Base-by-base conservation (phyloP, 1,284 basidiomycete species). In the Cryptococcus sp. region DNA sequence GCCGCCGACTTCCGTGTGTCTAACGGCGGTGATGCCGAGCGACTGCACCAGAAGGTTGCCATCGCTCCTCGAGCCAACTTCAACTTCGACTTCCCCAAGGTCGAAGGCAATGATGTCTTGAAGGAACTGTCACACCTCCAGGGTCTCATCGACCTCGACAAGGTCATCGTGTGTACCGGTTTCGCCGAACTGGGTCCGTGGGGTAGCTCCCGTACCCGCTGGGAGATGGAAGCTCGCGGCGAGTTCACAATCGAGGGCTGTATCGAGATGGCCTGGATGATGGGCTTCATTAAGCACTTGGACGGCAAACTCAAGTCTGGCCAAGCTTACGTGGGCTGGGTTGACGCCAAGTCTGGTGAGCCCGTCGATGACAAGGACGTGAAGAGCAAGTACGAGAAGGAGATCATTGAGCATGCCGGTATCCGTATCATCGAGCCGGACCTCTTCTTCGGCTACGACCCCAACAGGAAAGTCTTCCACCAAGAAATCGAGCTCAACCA, bases 261-360 rank as follows among this genome's bases (percentile, higher is more conserved):
- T 74, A 96, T 99, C 71, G 95, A 99, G 82, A 94, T 99, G 89
- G 94, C 95, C 16, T 99, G 95, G 93, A 89, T 97, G 81, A 98
- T 96, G 91, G 94, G 96, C 47, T 86, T 86, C 80, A 97, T 98
- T 85, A 97, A 95, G 81, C 93, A 98, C 83, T 93, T 97, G 77
- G 91, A 99, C 69, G 96, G 95, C 20, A 90, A 91, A 61, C 85
- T 99, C 72, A 94, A 96, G 81, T 87, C 90, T 70, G 92, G 91
- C 47, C 85, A 88, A 47, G 83, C 95, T 45, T 90, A 98, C 74
- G 95, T 99, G 69, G 95, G 95, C 49, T 99, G 95, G 95, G 93
- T 98, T 54, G 95, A 98, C 71, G 86, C 86, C 71, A 95, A 97
- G 83, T 86, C 88, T n/a, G 85, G 83, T 49, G 94, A 98, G 70